Percentiles rank a stretch among this genome's conserved stretches.
Conservation (phyloP, 768 basidiomycete species). For the Termitomyces sp. region DNA sequence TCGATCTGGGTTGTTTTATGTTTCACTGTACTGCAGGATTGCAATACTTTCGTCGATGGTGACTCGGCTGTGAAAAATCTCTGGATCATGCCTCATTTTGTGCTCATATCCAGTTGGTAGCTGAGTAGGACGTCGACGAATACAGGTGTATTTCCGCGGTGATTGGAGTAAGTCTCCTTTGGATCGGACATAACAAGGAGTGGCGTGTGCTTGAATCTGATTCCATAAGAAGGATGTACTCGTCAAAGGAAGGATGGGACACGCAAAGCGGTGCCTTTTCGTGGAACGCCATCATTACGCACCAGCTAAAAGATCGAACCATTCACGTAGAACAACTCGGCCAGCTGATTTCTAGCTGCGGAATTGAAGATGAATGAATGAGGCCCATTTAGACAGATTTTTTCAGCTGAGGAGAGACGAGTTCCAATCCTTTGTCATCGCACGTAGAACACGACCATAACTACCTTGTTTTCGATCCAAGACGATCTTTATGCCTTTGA, state of each 20-base stretch:
- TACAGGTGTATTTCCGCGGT: conserved; percentile 22
- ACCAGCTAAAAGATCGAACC: conserved; percentile 22
- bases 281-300: conserved; percentile 21
- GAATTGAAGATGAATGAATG: conserved; percentile 6
- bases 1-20: conserved; percentile 12
- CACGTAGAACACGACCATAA: conserved; percentile 16
- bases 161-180: conserved; percentile 21
- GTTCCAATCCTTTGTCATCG: conserved; percentile 13
- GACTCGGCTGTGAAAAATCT: not conserved
- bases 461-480: conserved; percentile 21
- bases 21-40: conserved; percentile 24
- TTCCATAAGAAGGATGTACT: not conserved
- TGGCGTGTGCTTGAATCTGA: conserved; percentile 14
- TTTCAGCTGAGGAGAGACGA: not conserved
- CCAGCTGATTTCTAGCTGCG: conserved; percentile 1
- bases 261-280: conserved; percentile 18
- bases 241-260: not conserved
- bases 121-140: conserved; percentile 14
- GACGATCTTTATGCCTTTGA: conserved; percentile 16
- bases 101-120: not conserved
- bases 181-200: conserved; percentile 22
- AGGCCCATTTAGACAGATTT: conserved; percentile 5
- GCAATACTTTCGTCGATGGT: conserved; percentile 23
- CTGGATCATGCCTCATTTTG: not conserved
- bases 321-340: conserved; percentile 22